Evolutionary conservation across 1,139 yeast species (phyloP).

Genomic region (Keqinozyma sinolaborantium): DNA sequence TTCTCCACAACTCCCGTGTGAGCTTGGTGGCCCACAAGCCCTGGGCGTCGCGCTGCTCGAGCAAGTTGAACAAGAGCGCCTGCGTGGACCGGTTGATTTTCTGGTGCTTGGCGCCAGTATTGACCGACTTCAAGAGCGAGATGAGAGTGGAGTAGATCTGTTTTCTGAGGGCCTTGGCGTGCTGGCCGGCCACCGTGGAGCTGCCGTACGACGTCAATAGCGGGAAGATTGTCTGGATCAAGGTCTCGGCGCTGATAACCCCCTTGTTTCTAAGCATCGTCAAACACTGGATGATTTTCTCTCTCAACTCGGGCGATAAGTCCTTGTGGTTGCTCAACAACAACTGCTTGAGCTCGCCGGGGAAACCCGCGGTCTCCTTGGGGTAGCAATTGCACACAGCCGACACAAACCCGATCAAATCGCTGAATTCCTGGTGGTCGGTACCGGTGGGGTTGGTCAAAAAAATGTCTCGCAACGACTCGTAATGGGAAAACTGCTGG

Average conservation of each 20-base stretch:
- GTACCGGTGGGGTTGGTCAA: slow-evolving; percentile 61
- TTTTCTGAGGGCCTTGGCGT: slow-evolving; percentile 78
- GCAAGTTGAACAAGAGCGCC: slow-evolving; percentile 79
- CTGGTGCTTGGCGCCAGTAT: slow-evolving; percentile 82
- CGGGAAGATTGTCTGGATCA: slow-evolving; percentile 88
- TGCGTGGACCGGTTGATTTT: slow-evolving; percentile 86
- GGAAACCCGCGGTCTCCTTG: slow-evolving; percentile 79
- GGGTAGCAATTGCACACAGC: slow-evolving; percentile 92
- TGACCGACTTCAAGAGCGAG: slow-evolving; percentile 74
- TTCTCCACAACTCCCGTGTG: slow-evolving; percentile 93
- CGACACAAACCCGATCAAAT: slow-evolving; percentile 82
- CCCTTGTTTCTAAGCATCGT: slow-evolving; percentile 88
- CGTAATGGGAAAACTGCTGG: slow-evolving; percentile 90
- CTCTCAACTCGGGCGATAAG: slow-evolving; percentile 80
- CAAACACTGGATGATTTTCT: slow-evolving; percentile 84
- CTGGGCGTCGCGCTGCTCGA: slow-evolving; percentile 73
- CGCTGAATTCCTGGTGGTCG: slow-evolving; percentile 72
- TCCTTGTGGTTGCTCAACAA: slow-evolving; percentile 74
- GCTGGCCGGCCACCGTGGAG: slow-evolving; percentile 50
- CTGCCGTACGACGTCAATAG: slow-evolving; percentile 54
- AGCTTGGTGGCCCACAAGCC: slow-evolving; percentile 97
- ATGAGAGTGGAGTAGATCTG: slow-evolving; percentile 80
- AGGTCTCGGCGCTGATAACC: slow-evolving; percentile 72
- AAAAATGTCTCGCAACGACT: slow-evolving; percentile 83
- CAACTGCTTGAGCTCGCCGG: slow-evolving; percentile 70